These are phyloP conservation scores for Calamus simplicifolius DNA, from an alignment of 176 grass and related monocot genomes.

Conservation along the genomic window DNA sequence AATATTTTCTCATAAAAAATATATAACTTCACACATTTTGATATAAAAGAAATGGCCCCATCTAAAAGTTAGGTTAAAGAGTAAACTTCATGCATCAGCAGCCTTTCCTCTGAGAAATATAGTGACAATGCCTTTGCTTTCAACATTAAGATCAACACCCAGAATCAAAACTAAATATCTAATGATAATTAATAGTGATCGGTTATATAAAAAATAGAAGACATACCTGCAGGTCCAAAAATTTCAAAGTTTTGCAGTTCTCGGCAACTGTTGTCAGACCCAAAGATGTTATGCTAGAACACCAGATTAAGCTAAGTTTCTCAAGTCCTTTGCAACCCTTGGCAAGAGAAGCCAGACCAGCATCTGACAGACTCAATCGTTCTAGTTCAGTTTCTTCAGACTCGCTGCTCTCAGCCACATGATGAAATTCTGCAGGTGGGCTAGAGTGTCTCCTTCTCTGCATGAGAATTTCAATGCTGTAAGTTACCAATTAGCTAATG, in stretches of 20 bases:
- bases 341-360: conserved; percentile 46
- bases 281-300: conserved; percentile 55
- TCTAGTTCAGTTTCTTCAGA: conserved; percentile 19
- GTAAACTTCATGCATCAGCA: no score
- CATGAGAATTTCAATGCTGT: conserved; percentile 20
- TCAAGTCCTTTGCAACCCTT: conserved; percentile 62
- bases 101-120: no score
- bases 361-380: conserved; percentile 52
- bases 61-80: no score
- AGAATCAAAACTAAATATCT: no score
- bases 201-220: not conserved
- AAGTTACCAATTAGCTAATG: not conserved
- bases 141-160: no score
- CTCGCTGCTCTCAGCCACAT: conserved; percentile 8
- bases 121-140: no score
- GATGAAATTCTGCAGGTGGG: conserved; percentile 11
- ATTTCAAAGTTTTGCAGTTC: conserved; percentile 58
- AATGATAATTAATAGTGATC: no score
- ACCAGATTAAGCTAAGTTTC: conserved; percentile 70
- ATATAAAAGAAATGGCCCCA: no score
- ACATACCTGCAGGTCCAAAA: conserved; percentile 75
- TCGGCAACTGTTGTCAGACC: conserved; percentile 63
- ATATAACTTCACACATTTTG: no score
- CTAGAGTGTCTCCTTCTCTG: conserved; percentile 22
- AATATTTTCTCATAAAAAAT: no score